Percentiles rank a stretch among this genome's conserved stretches.
These are phyloP conservation scores for Naematelia aurantialba DNA, from an alignment of 768 basidiomycete genomes.

Conservation along the genomic window DNA sequence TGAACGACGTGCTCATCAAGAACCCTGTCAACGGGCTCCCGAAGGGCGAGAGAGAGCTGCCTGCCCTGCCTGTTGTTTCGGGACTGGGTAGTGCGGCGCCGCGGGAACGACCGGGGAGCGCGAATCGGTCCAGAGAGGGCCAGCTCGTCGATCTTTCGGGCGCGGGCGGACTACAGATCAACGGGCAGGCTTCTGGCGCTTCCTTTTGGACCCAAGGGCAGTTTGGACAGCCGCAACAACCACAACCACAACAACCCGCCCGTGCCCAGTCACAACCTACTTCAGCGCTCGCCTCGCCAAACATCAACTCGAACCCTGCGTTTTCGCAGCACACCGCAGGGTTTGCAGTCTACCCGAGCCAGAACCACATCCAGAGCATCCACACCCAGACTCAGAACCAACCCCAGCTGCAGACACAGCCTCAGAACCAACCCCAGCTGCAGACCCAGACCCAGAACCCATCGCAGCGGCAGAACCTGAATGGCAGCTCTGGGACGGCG, in stretches of 20 bases:
- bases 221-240: conserved; percentile 9
- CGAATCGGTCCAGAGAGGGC: neutral
- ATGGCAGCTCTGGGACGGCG: too few species aligned
- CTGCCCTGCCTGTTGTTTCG: conserved; percentile 22
- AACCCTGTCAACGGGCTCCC: conserved; percentile 1
- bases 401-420: neutral
- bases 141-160: conserved; percentile 18
- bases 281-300: neutral
- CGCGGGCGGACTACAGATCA: conserved; percentile 16
- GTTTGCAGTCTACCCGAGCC: neutral
- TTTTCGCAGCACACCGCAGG: too few species aligned
- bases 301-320: too few species aligned
- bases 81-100: conserved; percentile 7
- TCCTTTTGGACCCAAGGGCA: neutral
- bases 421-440: neutral
- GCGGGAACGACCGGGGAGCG: conserved; percentile 14
- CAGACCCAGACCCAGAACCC: neutral
- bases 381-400: neutral
- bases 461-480: neutral
- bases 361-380: neutral
- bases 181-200: neutral
- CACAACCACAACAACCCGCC: neutral
- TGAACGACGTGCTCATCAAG: conserved; percentile 32
- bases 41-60: conserved; percentile 31
- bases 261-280: neutral